Evolutionary conservation across 331 rosid species (phyloP), one percentile per base, ranked within the genome.

Genomic region (Arachis monticola): DNA sequence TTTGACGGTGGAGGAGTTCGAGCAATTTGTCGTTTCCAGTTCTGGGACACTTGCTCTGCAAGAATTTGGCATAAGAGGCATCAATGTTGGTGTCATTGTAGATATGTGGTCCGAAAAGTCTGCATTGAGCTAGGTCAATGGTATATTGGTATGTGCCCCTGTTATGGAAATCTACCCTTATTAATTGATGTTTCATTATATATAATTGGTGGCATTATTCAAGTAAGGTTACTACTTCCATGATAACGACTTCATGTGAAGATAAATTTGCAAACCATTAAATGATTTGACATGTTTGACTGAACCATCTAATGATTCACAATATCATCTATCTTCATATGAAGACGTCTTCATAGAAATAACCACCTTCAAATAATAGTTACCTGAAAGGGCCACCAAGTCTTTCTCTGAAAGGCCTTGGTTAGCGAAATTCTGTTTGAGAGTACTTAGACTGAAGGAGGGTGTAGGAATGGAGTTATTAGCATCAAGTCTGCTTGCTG

Each of bases 111-210:
- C 83, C 71, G 77, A 85, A 85, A 12, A 52, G 4, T 38, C 17
- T 56, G 80, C 95, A 87, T 71, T 84, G 79, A 12, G 90, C 85
- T 63, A 73, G 81, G 10, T 92, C 90, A 60, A 89, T n/a, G n/a
- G n/a, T n/a, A n/a, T n/a, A n/a, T n/a, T 80, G 10, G 95, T 89
- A 44, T 89, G 95, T 11, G 64, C 72, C n/a, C 93, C 93, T 88
- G 85, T 64, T 55, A 76, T 55, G 48, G 48, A 60, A 59, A 51
- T 44, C 14, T 27, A 8, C 10, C 14, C 11, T 10, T 52, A 10
- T 70, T 14, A 67, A 12, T 8, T 60, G 61, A 65, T 30, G 42
- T 44, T 13, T 73, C 38, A 0, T 30, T 74, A 32, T 31, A 61
- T 11, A 48, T 61, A 47, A 50, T 12, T n/a, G 12, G 56, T 50